Conservation (phyloP, 768 basidiomycete genomes). For the Postia placenta region DNA sequence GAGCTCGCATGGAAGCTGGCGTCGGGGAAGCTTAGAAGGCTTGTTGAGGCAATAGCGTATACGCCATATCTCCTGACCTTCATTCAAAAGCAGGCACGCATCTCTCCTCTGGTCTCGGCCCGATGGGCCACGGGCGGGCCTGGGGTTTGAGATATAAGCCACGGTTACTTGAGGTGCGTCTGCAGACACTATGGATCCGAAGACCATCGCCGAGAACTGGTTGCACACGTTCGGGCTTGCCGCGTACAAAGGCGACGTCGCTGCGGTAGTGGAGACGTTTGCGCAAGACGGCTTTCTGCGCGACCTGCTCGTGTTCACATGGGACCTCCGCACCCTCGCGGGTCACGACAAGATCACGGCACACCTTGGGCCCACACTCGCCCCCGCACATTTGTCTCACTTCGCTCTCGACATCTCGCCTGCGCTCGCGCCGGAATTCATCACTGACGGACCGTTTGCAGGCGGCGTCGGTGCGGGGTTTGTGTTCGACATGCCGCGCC, state of each 20-base stretch:
- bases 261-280: slow-evolving; percentile 22
- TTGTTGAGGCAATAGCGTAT: too few relatives aligned
- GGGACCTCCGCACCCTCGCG: slow-evolving; percentile 34
- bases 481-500: slow-evolving; percentile 29
- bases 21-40: too few relatives aligned
- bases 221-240: slow-evolving; percentile 19
- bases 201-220: slow-evolving; percentile 22
- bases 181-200: slow-evolving; percentile 7
- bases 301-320: slow-evolving; percentile 38
- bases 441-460: too few relatives aligned
- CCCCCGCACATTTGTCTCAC: slow-evolving; percentile 19
- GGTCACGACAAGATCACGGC: slow-evolving; percentile 28
- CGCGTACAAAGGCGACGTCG: slow-evolving; percentile 16
- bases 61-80: too few relatives aligned
- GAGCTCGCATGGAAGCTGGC: too few relatives aligned
- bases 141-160: too few relatives aligned
- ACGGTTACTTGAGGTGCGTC: too few relatives aligned
- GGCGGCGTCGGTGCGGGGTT: slow-evolving; percentile 22
- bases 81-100: too few relatives aligned
- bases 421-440: slow-evolving; percentile 6
- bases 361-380: slow-evolving; percentile 24
- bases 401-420: slow-evolving; percentile 12
- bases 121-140: too few relatives aligned
- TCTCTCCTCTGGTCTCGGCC: too few relatives aligned
- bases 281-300: slow-evolving; percentile 33